Evolutionary conservation across 768 basidiomycete species (phyloP), one percentile per base, ranked within the genome.

Genomic region (Suillus subalutaceus): DNA sequence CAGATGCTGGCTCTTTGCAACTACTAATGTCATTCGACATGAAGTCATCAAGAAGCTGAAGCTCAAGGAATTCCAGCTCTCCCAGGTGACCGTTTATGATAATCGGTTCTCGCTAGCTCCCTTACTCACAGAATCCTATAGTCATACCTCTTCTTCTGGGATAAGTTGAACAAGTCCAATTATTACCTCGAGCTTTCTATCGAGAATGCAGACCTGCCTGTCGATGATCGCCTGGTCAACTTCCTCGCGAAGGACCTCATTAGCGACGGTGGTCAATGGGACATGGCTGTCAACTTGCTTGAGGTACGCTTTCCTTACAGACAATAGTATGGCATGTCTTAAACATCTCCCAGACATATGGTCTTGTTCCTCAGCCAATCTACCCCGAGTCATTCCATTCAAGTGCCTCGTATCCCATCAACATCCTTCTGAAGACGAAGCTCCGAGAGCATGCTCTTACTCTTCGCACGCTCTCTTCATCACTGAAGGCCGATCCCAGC

Each of bases 61-160:
- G 73, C 81, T 98, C 50, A 88, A 86, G 66, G 93, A 97, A 50
- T 97, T 98, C 79, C 89, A 99, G 79, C 86, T 96, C 23, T 95
- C 93, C 15, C 96, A 97, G 83, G 91, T 88, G 53, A 32, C 82
- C 72, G 26, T 40, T 46, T 12, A 3, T 30, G 16, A 6, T 26
- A 23, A n/a, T 35, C 4, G 12, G 64, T 63, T 57, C 67, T 69
- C 60, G 70, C 40, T 57, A 26, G 37, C 59, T 66, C 35, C 26
- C 38, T 20, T 20, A 4, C 26, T 43, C 18, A 60, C 18, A 43
- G 3, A 13, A 20, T 16, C 57, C 46, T 50, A 52, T 71, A 93
- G 91, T 88, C 88, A 2, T 97, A 97, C 77, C 84, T 96, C 37
- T 96, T 96, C 84, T 96, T 98, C 85, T 97, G 91, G 84, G 96